phyloP scores from a whole-genome alignment of 192 early-diverging fungal species.

The Phlyctochytrium bullatum region DNA sequence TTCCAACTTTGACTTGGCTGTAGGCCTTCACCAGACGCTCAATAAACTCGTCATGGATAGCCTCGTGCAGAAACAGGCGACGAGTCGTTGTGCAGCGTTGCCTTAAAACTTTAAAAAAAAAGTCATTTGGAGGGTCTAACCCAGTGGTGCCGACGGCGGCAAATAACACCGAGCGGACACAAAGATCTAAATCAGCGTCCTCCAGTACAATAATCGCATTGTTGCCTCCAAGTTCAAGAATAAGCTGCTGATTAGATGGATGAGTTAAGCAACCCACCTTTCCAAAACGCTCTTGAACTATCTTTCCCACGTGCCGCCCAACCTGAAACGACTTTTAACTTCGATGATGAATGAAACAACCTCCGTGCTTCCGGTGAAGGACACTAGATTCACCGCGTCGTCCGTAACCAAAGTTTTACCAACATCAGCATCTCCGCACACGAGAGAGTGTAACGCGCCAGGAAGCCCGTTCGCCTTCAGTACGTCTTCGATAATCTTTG shows the following conservation, averaged over 20 bases:
- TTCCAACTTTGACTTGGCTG: constrained; percentile 79
- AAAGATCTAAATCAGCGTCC: constrained; percentile 88
- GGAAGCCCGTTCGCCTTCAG: constrained; percentile 78
- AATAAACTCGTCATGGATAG: constrained; percentile 81
- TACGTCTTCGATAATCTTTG: constrained; percentile 79
- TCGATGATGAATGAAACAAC: constrained; percentile 6
- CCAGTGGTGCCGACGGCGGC: constrained; percentile 95
- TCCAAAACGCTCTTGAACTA: constrained; percentile 84
- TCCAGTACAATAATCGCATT: constrained; percentile 91
- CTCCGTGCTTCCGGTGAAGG: constrained; percentile 88
- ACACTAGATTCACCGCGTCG: constrained; percentile 72
- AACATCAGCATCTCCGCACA: constrained; percentile 80
- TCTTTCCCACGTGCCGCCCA: constrained; percentile 68
- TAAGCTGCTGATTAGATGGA: too few relatives aligned
- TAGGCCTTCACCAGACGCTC: constrained; percentile 80
- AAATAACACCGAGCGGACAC: constrained; percentile 82
- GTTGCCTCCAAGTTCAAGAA: constrained; percentile 94
- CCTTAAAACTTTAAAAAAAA: not conserved
- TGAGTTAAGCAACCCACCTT: too few relatives aligned
- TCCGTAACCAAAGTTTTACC: constrained; percentile 73
- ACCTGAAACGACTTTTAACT: constrained; percentile 9
- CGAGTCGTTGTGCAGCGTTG: constrained; percentile 95
- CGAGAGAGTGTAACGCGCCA: constrained; percentile 78
- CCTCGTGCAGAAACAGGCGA: constrained; percentile 83
- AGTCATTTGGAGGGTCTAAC: not conserved